Evolutionary conservation across 345 rosid species (phyloP).

Genomic region (Hibiscus syriacus): DNA sequence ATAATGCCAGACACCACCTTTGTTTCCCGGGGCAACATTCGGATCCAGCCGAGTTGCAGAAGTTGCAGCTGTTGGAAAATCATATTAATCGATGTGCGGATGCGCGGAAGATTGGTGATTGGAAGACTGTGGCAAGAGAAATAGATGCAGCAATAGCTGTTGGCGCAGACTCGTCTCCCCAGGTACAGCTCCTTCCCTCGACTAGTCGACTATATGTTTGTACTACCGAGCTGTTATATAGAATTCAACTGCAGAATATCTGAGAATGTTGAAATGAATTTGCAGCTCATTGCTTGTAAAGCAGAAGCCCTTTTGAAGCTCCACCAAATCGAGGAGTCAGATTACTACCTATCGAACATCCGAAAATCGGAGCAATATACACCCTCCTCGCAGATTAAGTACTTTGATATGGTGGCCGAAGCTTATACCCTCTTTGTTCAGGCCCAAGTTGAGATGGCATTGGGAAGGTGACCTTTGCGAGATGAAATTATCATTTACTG

Average conservation of each 20-base stretch:
- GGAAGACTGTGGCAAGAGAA: conserved; percentile 65
- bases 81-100: conserved; percentile 59
- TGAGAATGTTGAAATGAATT: conserved; percentile 21
- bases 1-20: conserved; percentile 61
- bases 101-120: conserved; percentile 72
- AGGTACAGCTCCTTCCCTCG: conserved; percentile 31
- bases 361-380: conserved; percentile 32
- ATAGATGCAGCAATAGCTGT: conserved; percentile 64
- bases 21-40: conserved; percentile 55
- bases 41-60: conserved; percentile 62
- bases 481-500: neutral
- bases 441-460: conserved; percentile 82
- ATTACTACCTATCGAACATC: conserved; percentile 40
- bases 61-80: conserved; percentile 69
- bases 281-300: conserved; percentile 81
- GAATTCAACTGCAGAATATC: conserved; percentile 7
- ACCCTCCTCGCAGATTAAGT: conserved; percentile 26
- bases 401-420: conserved; percentile 71
- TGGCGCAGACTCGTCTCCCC: conserved; percentile 77
- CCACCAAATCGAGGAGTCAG: conserved; percentile 65
- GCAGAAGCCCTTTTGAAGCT: conserved; percentile 86
- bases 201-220: neutral
- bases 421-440: conserved; percentile 60
- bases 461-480: conserved; percentile 74
- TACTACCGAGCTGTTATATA: neutral